These are phyloP conservation scores for Eucalyptus paniculata DNA, from an alignment of 345 rosid genomes.

Conservation along the genomic window DNA sequence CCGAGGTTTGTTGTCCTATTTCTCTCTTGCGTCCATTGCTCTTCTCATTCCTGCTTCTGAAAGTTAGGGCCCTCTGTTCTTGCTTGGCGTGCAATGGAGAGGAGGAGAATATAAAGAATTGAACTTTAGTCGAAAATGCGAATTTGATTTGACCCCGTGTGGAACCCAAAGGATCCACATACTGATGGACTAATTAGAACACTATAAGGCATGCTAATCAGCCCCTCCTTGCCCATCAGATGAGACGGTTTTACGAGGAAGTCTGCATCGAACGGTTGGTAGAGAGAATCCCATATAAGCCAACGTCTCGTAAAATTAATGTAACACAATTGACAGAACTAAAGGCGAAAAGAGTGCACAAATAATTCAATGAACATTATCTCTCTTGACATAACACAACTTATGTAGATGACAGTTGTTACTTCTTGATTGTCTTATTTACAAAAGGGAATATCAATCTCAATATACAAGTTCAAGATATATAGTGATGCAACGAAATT, in stretches of 20 bases:
- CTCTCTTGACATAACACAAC: too few species aligned
- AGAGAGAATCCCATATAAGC: neutral
- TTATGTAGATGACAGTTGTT: neutral
- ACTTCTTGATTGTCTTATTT: neutral
- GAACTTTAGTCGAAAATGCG: neutral
- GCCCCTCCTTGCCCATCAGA: neutral
- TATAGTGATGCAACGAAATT: neutral
- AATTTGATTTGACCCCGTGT: neutral
- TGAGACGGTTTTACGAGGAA: neutral
- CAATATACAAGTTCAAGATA: neutral
- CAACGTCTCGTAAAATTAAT: neutral
- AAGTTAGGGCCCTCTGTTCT: neutral
- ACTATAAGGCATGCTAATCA: neutral
- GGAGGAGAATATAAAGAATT: neutral
- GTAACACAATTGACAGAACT: neutral
- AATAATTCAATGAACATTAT: too few species aligned
- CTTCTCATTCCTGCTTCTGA: neutral
- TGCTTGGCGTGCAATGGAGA: neutral
- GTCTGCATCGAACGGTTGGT: neutral
- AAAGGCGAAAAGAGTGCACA: neutral
- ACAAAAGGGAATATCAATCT: neutral
- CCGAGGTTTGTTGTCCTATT: neutral
- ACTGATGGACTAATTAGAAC: neutral
- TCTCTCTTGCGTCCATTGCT: neutral
- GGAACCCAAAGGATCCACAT: neutral